Evolutionary conservation across 2,329 filamentous ascomycete genomes (phyloP).

Genomic region (Aureobasidium sp.): DNA sequence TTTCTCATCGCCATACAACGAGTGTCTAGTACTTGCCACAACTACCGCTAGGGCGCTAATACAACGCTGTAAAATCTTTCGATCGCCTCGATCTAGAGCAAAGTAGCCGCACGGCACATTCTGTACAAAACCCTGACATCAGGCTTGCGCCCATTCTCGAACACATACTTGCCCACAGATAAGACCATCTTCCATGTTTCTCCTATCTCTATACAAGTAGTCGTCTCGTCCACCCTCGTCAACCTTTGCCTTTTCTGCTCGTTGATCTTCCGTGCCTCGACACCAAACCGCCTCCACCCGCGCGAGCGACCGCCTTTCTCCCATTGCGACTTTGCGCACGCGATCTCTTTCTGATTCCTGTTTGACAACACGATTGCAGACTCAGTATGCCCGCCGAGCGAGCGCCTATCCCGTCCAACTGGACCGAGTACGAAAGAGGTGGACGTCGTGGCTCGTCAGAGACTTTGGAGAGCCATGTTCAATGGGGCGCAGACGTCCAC

Average conservation of each 20-base stretch:
- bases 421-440: slow-evolving; percentile 38
- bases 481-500: slow-evolving; percentile 13
- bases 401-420: slow-evolving; percentile 33
- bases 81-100: slow-evolving; percentile 5
- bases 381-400: slow-evolving; percentile 9
- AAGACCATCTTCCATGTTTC: neutral
- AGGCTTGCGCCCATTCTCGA: neutral
- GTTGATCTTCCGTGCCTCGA: neutral
- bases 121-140: slow-evolving; percentile 9
- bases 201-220: slow-evolving; percentile 5
- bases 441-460: slow-evolving; percentile 34
- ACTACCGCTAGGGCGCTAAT: slow-evolving; percentile 5
- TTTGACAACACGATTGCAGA: neutral
- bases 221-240: neutral
- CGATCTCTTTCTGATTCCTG: neutral
- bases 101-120: slow-evolving; percentile 5
- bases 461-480: slow-evolving; percentile 11
- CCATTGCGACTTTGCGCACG: slow-evolving; percentile 5
- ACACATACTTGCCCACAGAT: neutral
- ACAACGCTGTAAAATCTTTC: neutral
- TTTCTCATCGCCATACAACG: neutral
- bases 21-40: neutral
- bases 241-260: neutral
- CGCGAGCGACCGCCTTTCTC: neutral
- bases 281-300: neutral